Base-by-base conservation (phyloP, 805 yeast species). In the Pichia ethanolica region DNA sequence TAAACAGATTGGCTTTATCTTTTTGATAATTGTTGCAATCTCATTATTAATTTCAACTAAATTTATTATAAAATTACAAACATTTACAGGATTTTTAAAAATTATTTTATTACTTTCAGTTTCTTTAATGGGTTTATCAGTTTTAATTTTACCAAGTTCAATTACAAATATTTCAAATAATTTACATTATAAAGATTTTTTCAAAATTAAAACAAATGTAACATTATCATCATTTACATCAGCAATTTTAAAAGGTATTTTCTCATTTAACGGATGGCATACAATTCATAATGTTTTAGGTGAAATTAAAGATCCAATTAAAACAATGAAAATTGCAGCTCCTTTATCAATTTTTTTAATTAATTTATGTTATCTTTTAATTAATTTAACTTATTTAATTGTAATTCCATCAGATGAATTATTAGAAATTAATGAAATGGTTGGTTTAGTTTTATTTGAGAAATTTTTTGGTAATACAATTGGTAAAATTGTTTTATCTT, bases 21-120 rank as follows among this genome's bases (percentile, higher is more conserved):
- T 75, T 30, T 69, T 78, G 8, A 13, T 71, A 0, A 13, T 62
- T 0, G 66, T 70, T 3, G 64, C 73, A 7, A 28, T 66, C 0
- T 62, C 83, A 14, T 87, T 84, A 56, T 81, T 88, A 0, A 45
- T 74, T 4, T 81, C 88, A 30, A 77, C 81, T 2, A 75, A 67
- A 49, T 73, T 73, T 54, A 90, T 90, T 0, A 73, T 85, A 1
- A 59, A 65, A 13, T 67, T 83, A 12, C 89, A 84, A 59, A 84
- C 83, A 56, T 52, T 77, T 11, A 63, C 84, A 4, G 91, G 93
- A 0, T 72, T 71, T 7, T 57, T 85, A 59, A 86, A 86, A 60
- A 60, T 86, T 43, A 59, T 68, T 4, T 64, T 85, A 33, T 70
- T 84, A 39, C 72, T 64, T 0, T 61, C 82, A 1, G 77, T 85